Base-by-base conservation (phyloP, 352 stramenopile species). In the Blastocystis sp. region DNA sequence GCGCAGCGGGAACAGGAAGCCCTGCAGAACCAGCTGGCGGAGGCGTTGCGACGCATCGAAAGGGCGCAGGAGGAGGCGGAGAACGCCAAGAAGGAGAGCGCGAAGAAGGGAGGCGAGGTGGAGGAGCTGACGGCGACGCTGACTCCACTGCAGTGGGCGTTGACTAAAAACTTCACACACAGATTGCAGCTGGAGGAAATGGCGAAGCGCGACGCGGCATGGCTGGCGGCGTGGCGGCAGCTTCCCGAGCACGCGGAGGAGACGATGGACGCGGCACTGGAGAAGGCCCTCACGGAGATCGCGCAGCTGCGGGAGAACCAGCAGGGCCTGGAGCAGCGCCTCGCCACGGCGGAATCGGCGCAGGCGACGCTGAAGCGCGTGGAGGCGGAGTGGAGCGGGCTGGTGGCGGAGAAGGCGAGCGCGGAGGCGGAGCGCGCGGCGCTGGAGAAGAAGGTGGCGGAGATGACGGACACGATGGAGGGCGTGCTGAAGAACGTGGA, bases 1-100 rank as follows among this genome's bases (percentile, higher is more conserved):
- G 34, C 19, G 34, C 65, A 81, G 34, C 77, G 64, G 48, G 64
- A 66, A 23, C 76, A 86, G 53, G 38, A 70, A 23, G 77, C 56
- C 14, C 62, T 88, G n/a, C 67, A 88, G 45, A 60, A 4, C 11
- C 84, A 62, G 7, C 74, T 84, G 11, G 23, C 45, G 0, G 74
- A 84, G 17, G 52, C 48, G n/a, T 34, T 84, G 52, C 65, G 34
- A 41, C 59, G 61, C 23, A 62, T 86, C n/a, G 70, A 62, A 9
- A 48, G 61, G 17, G 48, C 34, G 19, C 4, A 80, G 21, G 11
- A 71, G 65, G 40, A 89, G 34, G 64, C 38, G 17, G 59, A 41
- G 7, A 21, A 52, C 5, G 14, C 86, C 23, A 4, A 84, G 23
- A 9, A 53, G 0, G 43, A 80, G 11, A 10, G 38, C 5, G 5